These are phyloP conservation scores for Ganoderma lucidum DNA, from an alignment of 1,284 basidiomycete genomes.

Conservation along the genomic window DNA sequence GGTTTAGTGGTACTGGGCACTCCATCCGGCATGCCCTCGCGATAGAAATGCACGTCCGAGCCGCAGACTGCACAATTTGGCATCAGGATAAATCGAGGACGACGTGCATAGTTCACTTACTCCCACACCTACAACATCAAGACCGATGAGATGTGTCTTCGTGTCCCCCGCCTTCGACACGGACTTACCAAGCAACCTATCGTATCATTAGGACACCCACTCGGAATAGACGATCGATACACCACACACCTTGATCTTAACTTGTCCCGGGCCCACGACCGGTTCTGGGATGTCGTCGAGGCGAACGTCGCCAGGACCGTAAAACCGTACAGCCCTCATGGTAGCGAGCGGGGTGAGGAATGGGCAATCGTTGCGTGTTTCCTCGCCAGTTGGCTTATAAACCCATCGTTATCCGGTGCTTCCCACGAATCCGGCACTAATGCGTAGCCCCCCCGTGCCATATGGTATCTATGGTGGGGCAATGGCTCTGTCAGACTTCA, in stretches of 20 bases:
- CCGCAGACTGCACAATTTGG: conserved; percentile 25
- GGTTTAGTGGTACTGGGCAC: conserved; percentile 33
- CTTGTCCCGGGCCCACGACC: conserved; percentile 28
- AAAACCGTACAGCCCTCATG: conserved; percentile 44
- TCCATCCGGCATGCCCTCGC: conserved; percentile 28
- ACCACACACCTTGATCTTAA: conserved; percentile 43
- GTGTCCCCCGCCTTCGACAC: background rate
- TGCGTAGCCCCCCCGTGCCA: background rate
- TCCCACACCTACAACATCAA: conserved; percentile 16
- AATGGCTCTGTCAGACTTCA: too few species aligned
- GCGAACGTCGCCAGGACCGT: conserved; percentile 43
- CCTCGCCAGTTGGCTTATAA: background rate
- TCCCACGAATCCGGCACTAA: background rate
- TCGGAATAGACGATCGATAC: background rate
- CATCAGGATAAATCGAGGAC: background rate
- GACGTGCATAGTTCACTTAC: conserved; percentile 4
- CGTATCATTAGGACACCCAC: background rate
- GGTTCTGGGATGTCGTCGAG: conserved; percentile 43
- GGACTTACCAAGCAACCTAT: conserved; percentile 29
- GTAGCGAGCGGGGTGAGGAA: background rate
- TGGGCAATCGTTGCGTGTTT: background rate
- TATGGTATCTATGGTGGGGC: too few species aligned
- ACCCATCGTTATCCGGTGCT: background rate
- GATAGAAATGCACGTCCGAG: conserved; percentile 42
- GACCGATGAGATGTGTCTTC: too few species aligned